These are phyloP conservation scores for Toxicodendron radicans DNA, from an alignment of 345 rosid genomes.

Conservation along the genomic window DNA sequence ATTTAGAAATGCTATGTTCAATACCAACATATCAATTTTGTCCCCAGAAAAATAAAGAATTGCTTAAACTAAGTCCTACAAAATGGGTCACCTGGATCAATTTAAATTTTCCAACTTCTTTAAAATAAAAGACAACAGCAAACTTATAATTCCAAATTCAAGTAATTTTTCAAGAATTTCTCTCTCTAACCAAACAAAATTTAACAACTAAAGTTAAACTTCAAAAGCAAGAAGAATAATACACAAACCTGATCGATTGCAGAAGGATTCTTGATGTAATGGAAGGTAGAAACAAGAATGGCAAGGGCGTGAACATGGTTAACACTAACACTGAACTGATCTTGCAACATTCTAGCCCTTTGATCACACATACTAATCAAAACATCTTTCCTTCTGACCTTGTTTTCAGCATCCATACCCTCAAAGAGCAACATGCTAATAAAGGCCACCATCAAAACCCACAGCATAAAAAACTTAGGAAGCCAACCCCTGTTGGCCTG, in stretches of 20 bases:
- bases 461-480: conserved; percentile 55
- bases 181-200: conserved; percentile 4
- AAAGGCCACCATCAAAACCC: conserved; percentile 50
- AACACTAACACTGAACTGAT: conserved; percentile 94
- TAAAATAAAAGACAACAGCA: background rate
- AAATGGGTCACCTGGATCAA: background rate
- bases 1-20: background rate
- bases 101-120: background rate
- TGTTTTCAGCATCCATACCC: conserved; percentile 59
- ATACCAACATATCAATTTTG: conserved; percentile 2
- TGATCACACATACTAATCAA: conserved; percentile 91
- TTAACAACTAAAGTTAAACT: background rate
- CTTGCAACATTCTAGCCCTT: conserved; percentile 96
- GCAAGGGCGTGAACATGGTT: conserved; percentile 99
- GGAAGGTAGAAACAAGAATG: conserved; percentile 94
- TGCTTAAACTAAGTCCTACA: conserved; percentile 6
- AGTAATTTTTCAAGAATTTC: background rate
- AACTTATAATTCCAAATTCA: background rate
- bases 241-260: conserved; percentile 92
- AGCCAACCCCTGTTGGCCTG: conserved; percentile 69
- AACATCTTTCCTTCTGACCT: conserved; percentile 72
- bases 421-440: conserved; percentile 48
- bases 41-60: conserved; percentile 2
- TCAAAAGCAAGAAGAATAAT: background rate
- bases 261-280: conserved; percentile 88